Evolutionary conservation across 495 filamentous ascomycete species (phyloP), one percentile per base, ranked within the genome.

Genomic region (Xylaria castorea): DNA sequence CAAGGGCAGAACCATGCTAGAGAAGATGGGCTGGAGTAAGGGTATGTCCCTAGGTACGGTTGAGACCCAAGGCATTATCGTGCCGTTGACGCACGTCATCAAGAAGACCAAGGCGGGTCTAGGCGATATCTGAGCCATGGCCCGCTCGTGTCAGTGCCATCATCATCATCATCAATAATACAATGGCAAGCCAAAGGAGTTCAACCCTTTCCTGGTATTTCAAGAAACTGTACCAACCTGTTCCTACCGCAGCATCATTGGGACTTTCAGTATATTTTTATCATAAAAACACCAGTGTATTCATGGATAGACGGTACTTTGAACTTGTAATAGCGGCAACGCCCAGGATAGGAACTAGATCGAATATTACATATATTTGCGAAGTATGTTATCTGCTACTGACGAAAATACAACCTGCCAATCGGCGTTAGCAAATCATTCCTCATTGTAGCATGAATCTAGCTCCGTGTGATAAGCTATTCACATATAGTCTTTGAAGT

Each of bases 1-100:
- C 72, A 91, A 87, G 75, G 96, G 96, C 27, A 87, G 93, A 55
- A 90, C 89, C 4, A 94, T 99, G 92, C 79, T 99, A 66, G 94
- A 97, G 81, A 98, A 95, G 83, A 98, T 98, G 96, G 96, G 96
- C 22, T 99, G 97, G 93, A 92, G 87, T 71, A 91, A 88, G 58
- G 96, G 96, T 5, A 98, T 91, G 80, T 92, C 91, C 8, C 85
- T 99, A n/a, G 96, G 96, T 53, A 87, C 92, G 5, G 75, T 85
- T 12, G 91, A 96, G 71, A 96, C 96, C 79, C 92, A 96, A 80
- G 96, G 97, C 44, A 95, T 97, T 64, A 78, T 96, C 71, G 87
- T 92, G 73, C 97, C 97, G 2, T 91, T 99, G 50, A 85, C 87
- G n/a, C 94, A 97, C 70, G 89, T 97, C 66, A 90, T 98, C 53